These are phyloP conservation scores for Chrysanthemum seticuspe DNA, from an alignment of 129 eudicot genomes.

Conservation along the genomic window DNA sequence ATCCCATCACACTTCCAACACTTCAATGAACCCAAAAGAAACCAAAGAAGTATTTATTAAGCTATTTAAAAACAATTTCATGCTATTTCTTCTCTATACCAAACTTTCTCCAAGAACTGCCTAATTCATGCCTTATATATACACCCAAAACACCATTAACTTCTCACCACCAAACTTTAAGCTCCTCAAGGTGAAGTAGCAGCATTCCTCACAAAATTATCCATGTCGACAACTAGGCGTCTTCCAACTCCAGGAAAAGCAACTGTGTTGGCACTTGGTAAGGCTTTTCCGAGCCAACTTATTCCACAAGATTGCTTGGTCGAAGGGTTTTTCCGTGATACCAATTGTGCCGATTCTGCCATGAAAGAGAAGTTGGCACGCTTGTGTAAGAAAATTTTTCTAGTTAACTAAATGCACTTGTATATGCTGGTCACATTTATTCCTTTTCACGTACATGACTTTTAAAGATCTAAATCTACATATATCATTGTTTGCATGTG, in stretches of 20 bases:
- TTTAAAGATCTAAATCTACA: background rate
- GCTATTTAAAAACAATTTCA: slow-evolving; percentile 45
- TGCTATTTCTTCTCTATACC: slow-evolving; percentile 62
- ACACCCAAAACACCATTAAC: slow-evolving; percentile 15
- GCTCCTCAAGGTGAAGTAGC: slow-evolving; percentile 2
- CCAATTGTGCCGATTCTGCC: slow-evolving; percentile 70
- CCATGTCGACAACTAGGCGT: slow-evolving; percentile 52
- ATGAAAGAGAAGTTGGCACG: slow-evolving; percentile 90
- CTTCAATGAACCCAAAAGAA: slow-evolving; percentile 36
- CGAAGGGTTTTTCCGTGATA: slow-evolving; percentile 87
- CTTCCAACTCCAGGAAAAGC: slow-evolving; percentile 77
- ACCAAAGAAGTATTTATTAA: slow-evolving; percentile 33
- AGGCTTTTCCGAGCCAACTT: slow-evolving; percentile 87
- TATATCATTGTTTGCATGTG: background rate
- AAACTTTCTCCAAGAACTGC: slow-evolving; percentile 64
- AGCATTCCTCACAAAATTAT: background rate
- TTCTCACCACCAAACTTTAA: slow-evolving; percentile 1
- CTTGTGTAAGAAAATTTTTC: slow-evolving; percentile 54
- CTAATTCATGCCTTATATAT: slow-evolving; percentile 47
- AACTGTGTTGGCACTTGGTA: slow-evolving; percentile 64
- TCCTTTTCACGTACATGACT: background rate
- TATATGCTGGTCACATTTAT: too few species aligned
- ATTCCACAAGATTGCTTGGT: slow-evolving; percentile 89
- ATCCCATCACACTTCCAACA: slow-evolving; percentile 51
- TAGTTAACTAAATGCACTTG: background rate